Evolutionary conservation across 2,329 filamentous ascomycete genomes (phyloP).

Genomic region (Cladosporium sp.): DNA sequence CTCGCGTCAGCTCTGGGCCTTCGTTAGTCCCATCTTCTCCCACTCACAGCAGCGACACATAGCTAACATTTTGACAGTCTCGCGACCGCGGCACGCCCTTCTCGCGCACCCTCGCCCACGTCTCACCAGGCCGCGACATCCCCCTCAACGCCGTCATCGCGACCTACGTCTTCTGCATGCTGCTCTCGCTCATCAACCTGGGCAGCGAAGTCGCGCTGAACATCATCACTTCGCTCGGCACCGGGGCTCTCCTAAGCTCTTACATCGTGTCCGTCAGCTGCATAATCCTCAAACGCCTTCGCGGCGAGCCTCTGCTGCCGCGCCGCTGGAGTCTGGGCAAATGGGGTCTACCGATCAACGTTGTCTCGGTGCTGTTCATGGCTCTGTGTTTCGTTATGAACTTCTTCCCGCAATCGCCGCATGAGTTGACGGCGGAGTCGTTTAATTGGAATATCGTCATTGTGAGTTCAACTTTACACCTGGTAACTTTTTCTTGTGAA

Average conservation of each 20-base stretch:
- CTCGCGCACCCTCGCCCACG: slow-evolving; percentile 19
- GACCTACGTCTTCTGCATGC: slow-evolving; percentile 21
- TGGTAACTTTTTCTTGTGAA: neutral
- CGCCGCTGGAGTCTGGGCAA: slow-evolving; percentile 37
- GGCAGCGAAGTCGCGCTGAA: slow-evolving; percentile 27
- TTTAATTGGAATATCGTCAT: slow-evolving; percentile 44
- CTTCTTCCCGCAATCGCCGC: slow-evolving; percentile 37
- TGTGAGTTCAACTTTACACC: neutral
- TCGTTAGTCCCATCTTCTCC: slow-evolving; percentile 31
- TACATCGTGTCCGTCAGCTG: slow-evolving; percentile 37
- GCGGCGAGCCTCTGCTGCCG: slow-evolving; percentile 30
- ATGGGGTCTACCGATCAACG: slow-evolving; percentile 38
- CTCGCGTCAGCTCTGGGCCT: slow-evolving; percentile 41
- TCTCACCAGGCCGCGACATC: slow-evolving; percentile 28
- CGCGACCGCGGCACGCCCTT: slow-evolving; percentile 42
- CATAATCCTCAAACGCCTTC: slow-evolving; percentile 34
- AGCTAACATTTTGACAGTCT: slow-evolving; percentile 27
- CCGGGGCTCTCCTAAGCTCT: slow-evolving; percentile 37
- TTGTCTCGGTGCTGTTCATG: slow-evolving; percentile 37
- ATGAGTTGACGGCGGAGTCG: slow-evolving; percentile 30
- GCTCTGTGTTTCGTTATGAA: slow-evolving; percentile 27
- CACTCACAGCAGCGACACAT: slow-evolving; percentile 18
- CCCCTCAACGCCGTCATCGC: slow-evolving; percentile 25
- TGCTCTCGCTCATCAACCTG: slow-evolving; percentile 26
- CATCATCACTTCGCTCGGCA: slow-evolving; percentile 38